These are phyloP conservation scores for Globisporangium mamillatum DNA, from an alignment of 352 stramenopile species.

Conservation along the genomic window DNA sequence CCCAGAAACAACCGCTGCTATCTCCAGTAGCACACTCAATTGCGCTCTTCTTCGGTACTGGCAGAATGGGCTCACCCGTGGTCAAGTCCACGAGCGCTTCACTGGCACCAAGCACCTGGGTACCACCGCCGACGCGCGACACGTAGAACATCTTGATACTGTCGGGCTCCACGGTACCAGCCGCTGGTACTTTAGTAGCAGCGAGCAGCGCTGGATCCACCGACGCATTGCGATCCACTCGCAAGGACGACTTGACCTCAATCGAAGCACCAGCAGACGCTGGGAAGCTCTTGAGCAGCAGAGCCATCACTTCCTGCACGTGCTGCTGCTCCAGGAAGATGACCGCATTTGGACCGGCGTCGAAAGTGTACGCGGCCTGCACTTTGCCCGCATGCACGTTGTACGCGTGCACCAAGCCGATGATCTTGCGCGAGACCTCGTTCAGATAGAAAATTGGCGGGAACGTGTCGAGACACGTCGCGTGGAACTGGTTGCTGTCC, in stretches of 20 bases:
- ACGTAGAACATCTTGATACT: constrained; percentile 74
- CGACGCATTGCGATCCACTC: constrained; percentile 12
- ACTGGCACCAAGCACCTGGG: constrained; percentile 28
- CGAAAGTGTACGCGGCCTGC: constrained; percentile 97
- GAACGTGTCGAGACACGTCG: constrained; percentile 96
- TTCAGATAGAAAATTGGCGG: constrained; percentile 99
- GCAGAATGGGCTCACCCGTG: constrained; percentile 35
- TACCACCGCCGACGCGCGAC: constrained; percentile 53
- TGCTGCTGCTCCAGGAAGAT: constrained; percentile 82
- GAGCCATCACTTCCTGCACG: constrained; percentile 53
- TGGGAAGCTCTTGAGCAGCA: constrained; percentile 58
- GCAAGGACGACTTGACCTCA: constrained; percentile 34
- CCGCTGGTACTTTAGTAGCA: constrained; percentile 10
- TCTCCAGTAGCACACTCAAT: background rate
- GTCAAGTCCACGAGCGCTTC: constrained; percentile 49
- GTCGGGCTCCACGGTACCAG: constrained; percentile 16
- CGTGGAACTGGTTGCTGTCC: constrained; percentile 98
- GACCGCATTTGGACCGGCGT: constrained; percentile 98
- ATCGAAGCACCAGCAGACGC: constrained; percentile 14
- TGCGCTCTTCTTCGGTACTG: background rate
- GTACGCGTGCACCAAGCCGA: constrained; percentile 91
- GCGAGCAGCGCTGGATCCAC: constrained; percentile 24
- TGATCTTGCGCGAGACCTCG: constrained; percentile 83
- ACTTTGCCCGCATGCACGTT: constrained; percentile 80
- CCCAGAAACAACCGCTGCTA: background rate